phyloP scores from a whole-genome alignment of 306 rosid species.

The Pyrus communis region DNA sequence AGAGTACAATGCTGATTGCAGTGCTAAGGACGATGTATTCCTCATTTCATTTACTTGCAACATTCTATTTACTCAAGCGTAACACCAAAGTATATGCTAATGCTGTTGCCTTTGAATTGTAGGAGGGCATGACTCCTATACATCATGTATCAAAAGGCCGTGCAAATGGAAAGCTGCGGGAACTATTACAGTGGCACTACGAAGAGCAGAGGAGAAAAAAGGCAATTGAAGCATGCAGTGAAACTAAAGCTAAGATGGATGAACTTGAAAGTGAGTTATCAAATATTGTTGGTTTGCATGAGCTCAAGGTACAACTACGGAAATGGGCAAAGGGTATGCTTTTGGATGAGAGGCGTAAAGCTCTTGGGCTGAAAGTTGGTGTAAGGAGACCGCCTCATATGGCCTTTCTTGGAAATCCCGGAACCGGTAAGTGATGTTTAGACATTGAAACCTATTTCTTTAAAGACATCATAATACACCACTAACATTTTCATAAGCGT shows the following conservation, averaged over 20 bases:
- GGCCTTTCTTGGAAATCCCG: conserved; percentile 99
- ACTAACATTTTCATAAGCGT: neutral
- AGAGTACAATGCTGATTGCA: conserved; percentile 73
- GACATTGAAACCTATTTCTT: neutral
- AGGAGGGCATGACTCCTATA: conserved; percentile 93
- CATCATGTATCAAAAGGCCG: conserved; percentile 77
- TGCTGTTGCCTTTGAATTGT: conserved; percentile 29
- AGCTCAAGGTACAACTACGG: conserved; percentile 68
- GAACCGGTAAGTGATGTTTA: conserved; percentile 57
- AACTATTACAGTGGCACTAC: conserved; percentile 50
- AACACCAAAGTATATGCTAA: neutral
- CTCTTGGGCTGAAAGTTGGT: conserved; percentile 87
- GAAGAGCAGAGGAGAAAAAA: conserved; percentile 72
- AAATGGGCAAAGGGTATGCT: conserved; percentile 99
- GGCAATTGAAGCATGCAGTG: conserved; percentile 84
- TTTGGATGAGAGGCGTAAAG: conserved; percentile 95
- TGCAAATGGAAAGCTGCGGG: conserved; percentile 58
- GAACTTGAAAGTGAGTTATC: conserved; percentile 74
- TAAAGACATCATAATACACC: neutral
- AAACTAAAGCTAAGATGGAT: conserved; percentile 86
- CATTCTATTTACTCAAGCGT: conserved; percentile 3
- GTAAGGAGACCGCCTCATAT: conserved; percentile 87
- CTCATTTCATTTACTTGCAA: conserved; percentile 3
- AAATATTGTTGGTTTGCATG: conserved; percentile 81
- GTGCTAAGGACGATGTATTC: conserved; percentile 69